Evolutionary conservation across 345 rosid species (phyloP).

Genomic region (Lagerstroemia speciosa): DNA sequence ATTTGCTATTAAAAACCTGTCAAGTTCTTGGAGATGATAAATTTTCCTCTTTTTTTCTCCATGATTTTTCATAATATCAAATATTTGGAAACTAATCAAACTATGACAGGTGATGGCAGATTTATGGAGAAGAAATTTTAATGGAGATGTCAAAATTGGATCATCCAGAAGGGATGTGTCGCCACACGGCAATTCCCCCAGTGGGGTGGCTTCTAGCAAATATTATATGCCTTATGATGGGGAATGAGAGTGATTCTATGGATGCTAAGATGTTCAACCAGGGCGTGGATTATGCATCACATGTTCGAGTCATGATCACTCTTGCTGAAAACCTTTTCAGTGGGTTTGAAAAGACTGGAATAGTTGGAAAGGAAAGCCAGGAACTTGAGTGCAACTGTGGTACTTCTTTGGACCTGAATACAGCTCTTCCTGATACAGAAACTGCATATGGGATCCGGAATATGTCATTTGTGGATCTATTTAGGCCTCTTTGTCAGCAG

Average conservation of each 20-base stretch:
- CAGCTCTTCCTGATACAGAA: constrained; percentile 20
- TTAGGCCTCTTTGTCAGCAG: constrained; percentile 74
- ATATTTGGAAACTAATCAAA: constrained; percentile 62
- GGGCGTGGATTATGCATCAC: constrained; percentile 44
- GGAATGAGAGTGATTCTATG: constrained; percentile 52
- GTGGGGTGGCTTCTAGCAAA: constrained; percentile 90
- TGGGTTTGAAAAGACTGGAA: constrained; percentile 40
- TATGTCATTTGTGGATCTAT: constrained; percentile 47
- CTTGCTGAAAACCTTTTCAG: constrained; percentile 62
- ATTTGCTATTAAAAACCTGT: not conserved
- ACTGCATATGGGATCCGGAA: constrained; percentile 22
- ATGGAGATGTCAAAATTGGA: constrained; percentile 42
- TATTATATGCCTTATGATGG: constrained; percentile 53
- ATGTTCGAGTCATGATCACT: constrained; percentile 47
- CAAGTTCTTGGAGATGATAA: not conserved
- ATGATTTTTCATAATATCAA: constrained; percentile 12
- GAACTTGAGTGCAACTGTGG: constrained; percentile 33
- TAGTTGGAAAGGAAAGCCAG: constrained; percentile 31
- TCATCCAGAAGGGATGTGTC: constrained; percentile 25
- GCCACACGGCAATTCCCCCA: constrained; percentile 46
- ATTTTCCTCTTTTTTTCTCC: not conserved
- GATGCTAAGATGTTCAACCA: constrained; percentile 38
- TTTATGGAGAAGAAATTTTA: constrained; percentile 42
- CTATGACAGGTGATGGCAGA: constrained; percentile 94
- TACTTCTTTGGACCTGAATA: constrained; percentile 21